Evolutionary conservation across 208 protist genomes (phyloP), one percentile per base, ranked within the genome.

Genomic region (Herpetomonas muscarum): DNA sequence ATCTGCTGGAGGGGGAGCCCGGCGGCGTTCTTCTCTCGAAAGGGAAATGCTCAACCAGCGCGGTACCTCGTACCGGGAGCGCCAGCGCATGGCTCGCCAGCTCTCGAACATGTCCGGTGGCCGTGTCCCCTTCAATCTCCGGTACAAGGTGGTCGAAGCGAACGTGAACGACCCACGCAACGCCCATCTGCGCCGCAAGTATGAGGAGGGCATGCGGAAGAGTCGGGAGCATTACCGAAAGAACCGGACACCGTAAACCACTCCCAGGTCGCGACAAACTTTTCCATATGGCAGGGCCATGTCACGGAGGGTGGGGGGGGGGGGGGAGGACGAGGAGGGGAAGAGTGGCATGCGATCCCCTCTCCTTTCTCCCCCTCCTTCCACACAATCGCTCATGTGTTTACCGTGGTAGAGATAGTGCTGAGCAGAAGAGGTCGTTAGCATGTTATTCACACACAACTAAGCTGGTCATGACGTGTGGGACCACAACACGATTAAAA

Each of bases 81-180:
- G 85, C 2, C 76, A 70, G 41, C 74, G 56, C 22, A 55, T 92
- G 42, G 88, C 82, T 9, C 76, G 75, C 1, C 57, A 51, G 30
- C 55, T 94, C 31, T 90, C 85, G 25, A 92, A 90, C 55, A 45
- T 61, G 17, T 61, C 73, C 22, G 88, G 88, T 12, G 80, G 77
- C 2, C 88, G 85, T 19, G 85, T 94, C 29, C 88, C 88, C 2
- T 94, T 94, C 57, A 90, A 92, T 53, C 61, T 94, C 26, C 79
- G 88, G 15, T 95, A 95, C 65, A 70, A 76, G 30, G 73, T 95
- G 9, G 75, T 92, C 17, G 73, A 92, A 61, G 88, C 85, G n/a
- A 77, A 95, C 67, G 56, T 92, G 19, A 75, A 54, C 24, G 75
- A 95, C 50, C 80, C 74, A 3, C 57, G 73, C 7, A 87, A 90